Conservation (phyloP, 2,329 filamentous ascomycete genomes). For the Lecanoromycetidae sp. region DNA sequence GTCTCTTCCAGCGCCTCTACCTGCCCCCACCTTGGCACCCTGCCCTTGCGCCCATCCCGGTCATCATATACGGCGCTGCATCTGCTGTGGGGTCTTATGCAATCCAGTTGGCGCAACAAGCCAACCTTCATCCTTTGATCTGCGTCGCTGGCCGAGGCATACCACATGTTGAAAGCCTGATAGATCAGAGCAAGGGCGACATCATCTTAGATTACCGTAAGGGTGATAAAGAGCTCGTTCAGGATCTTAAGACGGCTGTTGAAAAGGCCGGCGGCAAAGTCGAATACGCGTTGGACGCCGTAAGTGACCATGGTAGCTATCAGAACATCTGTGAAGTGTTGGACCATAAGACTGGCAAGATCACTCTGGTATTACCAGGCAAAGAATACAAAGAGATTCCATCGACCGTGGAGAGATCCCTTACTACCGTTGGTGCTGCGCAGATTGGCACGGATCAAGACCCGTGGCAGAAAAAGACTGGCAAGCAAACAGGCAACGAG, state of each 20-base stretch:
- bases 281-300: constrained; percentile 45
- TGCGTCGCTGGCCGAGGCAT: constrained; percentile 44
- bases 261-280: constrained; percentile 32
- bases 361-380: constrained; percentile 32
- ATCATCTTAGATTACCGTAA: constrained; percentile 48
- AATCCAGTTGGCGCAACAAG: constrained; percentile 42
- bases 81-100: constrained; percentile 48
- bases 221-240: constrained; percentile 41
- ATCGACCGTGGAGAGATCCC: constrained; percentile 26
- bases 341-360: constrained; percentile 25
- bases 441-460: constrained; percentile 20
- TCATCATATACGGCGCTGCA: constrained; percentile 39
- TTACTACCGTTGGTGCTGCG: constrained; percentile 28
- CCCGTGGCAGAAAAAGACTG: constrained; percentile 19
- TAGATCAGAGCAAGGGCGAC: constrained; percentile 45
- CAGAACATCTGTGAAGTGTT: constrained; percentile 36
- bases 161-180: constrained; percentile 39
- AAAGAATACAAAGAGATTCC: constrained; percentile 34
- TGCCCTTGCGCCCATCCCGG: constrained; percentile 25
- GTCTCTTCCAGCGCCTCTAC: constrained; percentile 35
- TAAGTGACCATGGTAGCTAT: constrained; percentile 41
- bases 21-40: constrained; percentile 40
- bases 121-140: constrained; percentile 51
- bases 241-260: constrained; percentile 34
- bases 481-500: constrained; percentile 22